A percentile compares a stretch with the other conserved stretches of the same genome.
Evolutionary conservation across 2,329 filamentous ascomycete species (phyloP).

Genomic region (Fusarium xylarioides): DNA sequence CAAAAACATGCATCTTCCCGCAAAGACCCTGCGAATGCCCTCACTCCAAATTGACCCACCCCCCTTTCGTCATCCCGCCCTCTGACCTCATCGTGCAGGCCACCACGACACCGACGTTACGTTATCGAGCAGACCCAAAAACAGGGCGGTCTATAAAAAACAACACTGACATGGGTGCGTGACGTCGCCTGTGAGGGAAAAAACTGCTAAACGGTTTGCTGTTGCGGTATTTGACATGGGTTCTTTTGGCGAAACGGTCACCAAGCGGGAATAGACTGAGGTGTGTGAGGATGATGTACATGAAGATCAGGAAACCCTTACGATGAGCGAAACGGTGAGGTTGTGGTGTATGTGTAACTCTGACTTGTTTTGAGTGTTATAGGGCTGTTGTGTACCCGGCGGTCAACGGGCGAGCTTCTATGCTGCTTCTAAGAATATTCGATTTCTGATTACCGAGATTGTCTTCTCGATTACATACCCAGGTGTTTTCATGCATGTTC

Average conservation of each 20-base stretch:
- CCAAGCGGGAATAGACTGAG: constrained; percentile 5
- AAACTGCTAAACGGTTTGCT: neutral
- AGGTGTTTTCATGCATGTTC: neutral
- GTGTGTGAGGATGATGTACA: constrained; percentile 14
- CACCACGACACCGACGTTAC: constrained; percentile 3
- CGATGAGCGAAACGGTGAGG: constrained; percentile 1
- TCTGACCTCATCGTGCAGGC: constrained; percentile 45
- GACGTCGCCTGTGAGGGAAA: neutral
- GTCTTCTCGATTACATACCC: neutral
- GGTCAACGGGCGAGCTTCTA: constrained; percentile 9
- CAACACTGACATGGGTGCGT: constrained; percentile 19
- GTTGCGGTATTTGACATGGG: constrained; percentile 2
- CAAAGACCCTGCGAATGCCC: constrained; percentile 21
- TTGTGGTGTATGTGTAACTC: neutral
- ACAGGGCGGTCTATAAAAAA: constrained; percentile 34
- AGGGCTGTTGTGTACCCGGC: neutral
- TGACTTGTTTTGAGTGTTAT: neutral
- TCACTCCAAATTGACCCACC: constrained; percentile 12
- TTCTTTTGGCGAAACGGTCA: constrained; percentile 11
- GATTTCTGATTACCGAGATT: constrained; percentile 1
- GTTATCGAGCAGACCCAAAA: constrained; percentile 8
- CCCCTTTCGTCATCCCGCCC: constrained; percentile 41
- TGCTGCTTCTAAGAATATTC: constrained; percentile 30
- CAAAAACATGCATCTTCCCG: constrained; percentile 12
- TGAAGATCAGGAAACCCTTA: neutral